Conservation (phyloP, 2,329 filamentous ascomycete genomes). For the Sclerotiophoma versabilis region DNA sequence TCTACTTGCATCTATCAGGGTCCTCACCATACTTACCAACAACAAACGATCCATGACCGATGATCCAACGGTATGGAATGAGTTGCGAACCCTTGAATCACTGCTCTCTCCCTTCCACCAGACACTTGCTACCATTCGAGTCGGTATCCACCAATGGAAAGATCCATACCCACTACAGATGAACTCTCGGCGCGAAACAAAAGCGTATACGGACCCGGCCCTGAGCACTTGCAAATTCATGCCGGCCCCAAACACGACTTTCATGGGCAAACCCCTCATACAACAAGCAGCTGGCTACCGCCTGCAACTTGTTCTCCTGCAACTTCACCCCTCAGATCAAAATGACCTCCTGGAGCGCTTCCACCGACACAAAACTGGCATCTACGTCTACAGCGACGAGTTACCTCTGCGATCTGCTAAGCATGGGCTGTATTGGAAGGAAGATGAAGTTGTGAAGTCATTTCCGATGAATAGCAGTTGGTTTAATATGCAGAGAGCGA, state of each 20-base stretch:
- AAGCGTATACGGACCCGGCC: background rate
- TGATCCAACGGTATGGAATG: conserved; percentile 9
- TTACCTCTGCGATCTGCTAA: background rate
- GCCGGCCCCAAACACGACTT: conserved; percentile 4
- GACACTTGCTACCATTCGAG: conserved; percentile 3
- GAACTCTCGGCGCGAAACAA: conserved; percentile 8
- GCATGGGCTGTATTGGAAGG: conserved; percentile 4
- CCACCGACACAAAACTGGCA: conserved; percentile 12
- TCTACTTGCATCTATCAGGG: conserved; percentile 4
- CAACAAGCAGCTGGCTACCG: conserved; percentile 13
- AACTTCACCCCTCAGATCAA: conserved; percentile 5
- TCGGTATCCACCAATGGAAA: conserved; percentile 16
- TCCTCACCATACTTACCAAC: background rate
- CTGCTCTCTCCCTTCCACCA: conserved; percentile 9
- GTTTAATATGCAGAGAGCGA: conserved; percentile 18
- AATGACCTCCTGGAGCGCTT: conserved; percentile 12
- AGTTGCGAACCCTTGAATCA: conserved; percentile 5
- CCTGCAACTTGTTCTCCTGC: conserved; percentile 9
- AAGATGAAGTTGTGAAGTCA: background rate
- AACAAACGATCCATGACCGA: conserved; percentile 16
- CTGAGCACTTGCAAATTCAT: conserved; percentile 1
- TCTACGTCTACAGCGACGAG: conserved; percentile 10
- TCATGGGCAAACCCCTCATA: conserved; percentile 8
- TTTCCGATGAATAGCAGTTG: conserved; percentile 11
- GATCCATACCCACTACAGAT: conserved; percentile 12